Base-by-base conservation (phyloP, 371 early-diverging fungal species). In the Mucor plumbeus region DNA sequence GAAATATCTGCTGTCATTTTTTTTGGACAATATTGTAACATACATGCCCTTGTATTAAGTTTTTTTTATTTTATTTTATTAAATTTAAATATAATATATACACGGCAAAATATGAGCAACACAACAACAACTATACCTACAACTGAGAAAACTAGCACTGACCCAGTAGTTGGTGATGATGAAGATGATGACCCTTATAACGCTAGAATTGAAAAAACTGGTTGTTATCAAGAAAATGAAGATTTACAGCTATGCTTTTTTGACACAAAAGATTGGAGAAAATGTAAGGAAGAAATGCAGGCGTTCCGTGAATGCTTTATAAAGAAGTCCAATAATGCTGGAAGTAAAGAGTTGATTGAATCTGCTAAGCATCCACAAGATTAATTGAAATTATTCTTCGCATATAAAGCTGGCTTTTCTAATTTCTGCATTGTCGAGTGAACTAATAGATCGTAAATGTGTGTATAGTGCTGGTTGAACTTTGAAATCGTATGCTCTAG, bases 191-290 rank as follows among this genome's bases (percentile, higher is more conserved):
- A 90, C 67, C 87, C 87, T 41, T 90, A 90, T 64, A 86, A 90
- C 62, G 79, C 77, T 6, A 82, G 88, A 38, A 89, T 89, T 55
- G 80, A 78, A 34, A 74, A 77, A 61, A 90, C 91, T 11, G 95
- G 95, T 0, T 94, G 95, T 62, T 81, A 73, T 59, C 72, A 83
- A 53, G 88, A 92, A 70, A 92, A 94, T 68, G 90, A 91, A 66
- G 82, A 79, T n/a, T 76, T 94, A 36, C 91, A 90, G 64, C 64
- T 88, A 59, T 94, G 95, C 74, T 89, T 87, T 73, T 84, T 79
- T 39, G 91, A 91, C 53, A 91, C 84, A 34, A 87, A 88, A 61
- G 95, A 94, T 69, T 94, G 93, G 92, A 79, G 95, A 21, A 60
- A 80, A 50, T 94, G 95, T 71, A 71, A 82, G 67, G 81, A 79